phyloP scores from a whole-genome alignment of 306 rosid species.

The Quercus dentata region DNA sequence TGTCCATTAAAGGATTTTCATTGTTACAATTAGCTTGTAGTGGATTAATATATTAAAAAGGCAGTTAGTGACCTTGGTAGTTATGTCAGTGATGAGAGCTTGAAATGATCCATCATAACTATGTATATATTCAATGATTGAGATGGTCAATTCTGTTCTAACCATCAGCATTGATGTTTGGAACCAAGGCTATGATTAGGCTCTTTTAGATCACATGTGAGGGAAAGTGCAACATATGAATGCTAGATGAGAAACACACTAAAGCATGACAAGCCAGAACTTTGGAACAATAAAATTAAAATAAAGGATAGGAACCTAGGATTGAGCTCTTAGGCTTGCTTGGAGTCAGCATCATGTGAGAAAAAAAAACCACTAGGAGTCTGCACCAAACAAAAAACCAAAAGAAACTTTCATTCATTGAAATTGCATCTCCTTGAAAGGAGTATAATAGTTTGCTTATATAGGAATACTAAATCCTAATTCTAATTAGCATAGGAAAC shows the following conservation, averaged over 20 bases:
- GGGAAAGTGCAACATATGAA: neutral
- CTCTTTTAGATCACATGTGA: neutral
- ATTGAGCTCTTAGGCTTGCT: too few species aligned
- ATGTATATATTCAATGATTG: neutral
- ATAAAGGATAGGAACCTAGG: too few species aligned
- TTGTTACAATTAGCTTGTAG: neutral
- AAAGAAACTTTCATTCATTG: too few species aligned
- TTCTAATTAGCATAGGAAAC: too few species aligned
- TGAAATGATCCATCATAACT: neutral
- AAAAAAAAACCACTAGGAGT: too few species aligned
- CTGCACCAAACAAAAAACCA: too few species aligned
- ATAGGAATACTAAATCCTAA: too few species aligned
- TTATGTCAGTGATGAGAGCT: neutral
- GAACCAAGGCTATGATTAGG: neutral
- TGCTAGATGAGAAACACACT: neutral
- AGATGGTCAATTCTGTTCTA: neutral
- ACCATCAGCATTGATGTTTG: neutral
- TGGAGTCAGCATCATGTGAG: too few species aligned
- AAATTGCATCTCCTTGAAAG: too few species aligned
- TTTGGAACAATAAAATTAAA: too few species aligned
- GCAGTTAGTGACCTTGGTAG: neutral
- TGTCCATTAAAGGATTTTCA: neutral
- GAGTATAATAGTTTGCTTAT: too few species aligned
- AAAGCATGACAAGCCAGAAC: too few species aligned
- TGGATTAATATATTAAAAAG: neutral